Percentiles rank a stretch among this genome's conserved stretches.
Evolutionary conservation across 1,139 yeast species (phyloP).

Genomic region (Suhomyces anneliseae): DNA sequence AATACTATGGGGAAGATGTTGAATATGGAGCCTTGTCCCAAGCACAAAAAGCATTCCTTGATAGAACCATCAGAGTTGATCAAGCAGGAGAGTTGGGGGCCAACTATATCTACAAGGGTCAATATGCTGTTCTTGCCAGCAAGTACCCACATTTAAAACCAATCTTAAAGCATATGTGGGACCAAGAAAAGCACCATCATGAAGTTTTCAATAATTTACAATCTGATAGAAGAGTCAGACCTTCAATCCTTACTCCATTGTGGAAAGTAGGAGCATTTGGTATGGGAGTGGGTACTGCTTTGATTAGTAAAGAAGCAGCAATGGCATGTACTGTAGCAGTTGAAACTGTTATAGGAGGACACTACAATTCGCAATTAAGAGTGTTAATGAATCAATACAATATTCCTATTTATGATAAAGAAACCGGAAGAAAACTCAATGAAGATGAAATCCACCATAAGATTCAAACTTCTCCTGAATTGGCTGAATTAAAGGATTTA

Average conservation of each 20-base stretch:
- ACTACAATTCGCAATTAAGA: slow-evolving; percentile 87
- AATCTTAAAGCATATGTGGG: slow-evolving; percentile 94
- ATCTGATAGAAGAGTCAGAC: slow-evolving; percentile 77
- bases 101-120: slow-evolving; percentile 89
- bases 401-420: slow-evolving; percentile 45
- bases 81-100: slow-evolving; percentile 99
- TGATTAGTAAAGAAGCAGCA: slow-evolving; percentile 91
- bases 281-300: slow-evolving; percentile 84
- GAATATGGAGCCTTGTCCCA: slow-evolving; percentile 46
- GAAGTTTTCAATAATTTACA: slow-evolving; percentile 79
- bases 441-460: slow-evolving; percentile 25
- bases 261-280: slow-evolving; percentile 93
- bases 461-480: slow-evolving; percentile 50
- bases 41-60: slow-evolving; percentile 71
- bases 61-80: slow-evolving; percentile 82
- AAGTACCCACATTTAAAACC: slow-evolving; percentile 72
- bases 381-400: slow-evolving; percentile 63
- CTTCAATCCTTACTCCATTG: slow-evolving; percentile 83
- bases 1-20: slow-evolving; percentile 24
- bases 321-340: slow-evolving; percentile 99
- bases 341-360: slow-evolving; percentile 96
- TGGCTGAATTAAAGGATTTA: slow-evolving; percentile 55
- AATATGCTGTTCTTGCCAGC: slow-evolving; percentile 70
- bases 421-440: slow-evolving; percentile 33
- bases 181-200: slow-evolving; percentile 91